Evolutionary conservation across 2,329 filamentous ascomycete genomes (phyloP).

Genomic region (Zasmidium citrigriseum): DNA sequence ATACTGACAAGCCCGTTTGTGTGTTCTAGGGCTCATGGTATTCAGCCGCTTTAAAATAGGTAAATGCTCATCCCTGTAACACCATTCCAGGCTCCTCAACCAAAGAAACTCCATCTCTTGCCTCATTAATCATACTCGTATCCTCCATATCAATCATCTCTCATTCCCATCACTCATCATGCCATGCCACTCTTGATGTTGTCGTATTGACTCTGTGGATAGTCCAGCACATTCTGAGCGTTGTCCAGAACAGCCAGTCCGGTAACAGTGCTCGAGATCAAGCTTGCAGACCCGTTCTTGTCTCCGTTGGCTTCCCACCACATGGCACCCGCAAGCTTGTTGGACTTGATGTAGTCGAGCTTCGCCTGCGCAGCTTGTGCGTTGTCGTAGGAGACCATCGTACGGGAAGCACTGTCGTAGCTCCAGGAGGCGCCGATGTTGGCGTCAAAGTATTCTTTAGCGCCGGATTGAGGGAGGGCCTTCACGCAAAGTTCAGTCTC

Average conservation of each 20-base stretch:
- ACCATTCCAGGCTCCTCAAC: neutral
- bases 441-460: conserved; percentile 64
- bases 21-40: too few relatives aligned
- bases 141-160: neutral
- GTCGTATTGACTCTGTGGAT: conserved; percentile 56
- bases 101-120: neutral
- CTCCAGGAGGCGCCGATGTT: conserved; percentile 73
- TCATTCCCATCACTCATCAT: neutral
- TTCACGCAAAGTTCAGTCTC: conserved; percentile 8
- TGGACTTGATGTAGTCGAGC: conserved; percentile 66
- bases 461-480: conserved; percentile 69
- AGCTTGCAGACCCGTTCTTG: conserved; percentile 50
- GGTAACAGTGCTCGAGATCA: conserved; percentile 54
- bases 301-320: conserved; percentile 93
- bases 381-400: conserved; percentile 77
- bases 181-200: conserved; percentile 50
- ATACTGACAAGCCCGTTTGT: too few relatives aligned
- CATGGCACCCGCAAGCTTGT: conserved; percentile 83
- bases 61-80: too few relatives aligned
- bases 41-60: too few relatives aligned
- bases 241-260: conserved; percentile 48
- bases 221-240: conserved; percentile 50
- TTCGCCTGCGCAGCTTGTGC: conserved; percentile 67
- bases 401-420: conserved; percentile 64
- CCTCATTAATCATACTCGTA: neutral